phyloP scores from a whole-genome alignment of 768 basidiomycete species.

The Rhodotorula babjevae region DNA sequence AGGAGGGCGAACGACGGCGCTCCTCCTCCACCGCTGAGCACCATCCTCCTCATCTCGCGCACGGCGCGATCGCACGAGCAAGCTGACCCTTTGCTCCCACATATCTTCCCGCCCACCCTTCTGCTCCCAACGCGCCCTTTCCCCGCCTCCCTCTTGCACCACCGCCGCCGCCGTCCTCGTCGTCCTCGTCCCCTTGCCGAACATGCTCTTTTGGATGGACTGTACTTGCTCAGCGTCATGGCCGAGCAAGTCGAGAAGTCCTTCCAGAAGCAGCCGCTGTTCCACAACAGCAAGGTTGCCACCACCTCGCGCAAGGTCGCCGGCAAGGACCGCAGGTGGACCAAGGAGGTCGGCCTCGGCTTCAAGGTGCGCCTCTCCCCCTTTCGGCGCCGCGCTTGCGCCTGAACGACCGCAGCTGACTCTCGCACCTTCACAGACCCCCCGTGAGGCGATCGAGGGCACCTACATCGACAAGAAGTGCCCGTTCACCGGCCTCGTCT shows the following conservation, averaged over 20 bases:
- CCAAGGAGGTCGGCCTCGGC: slow-evolving; percentile 57
- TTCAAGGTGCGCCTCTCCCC: slow-evolving; percentile 34
- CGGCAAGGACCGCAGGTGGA: slow-evolving; percentile 96
- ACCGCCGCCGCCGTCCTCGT: no score
- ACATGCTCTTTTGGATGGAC: not conserved
- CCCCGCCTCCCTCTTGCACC: no score
- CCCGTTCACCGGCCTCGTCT: slow-evolving; percentile 93
- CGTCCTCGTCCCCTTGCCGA: not conserved
- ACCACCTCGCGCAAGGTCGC: slow-evolving; percentile 86
- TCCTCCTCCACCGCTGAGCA: not conserved
- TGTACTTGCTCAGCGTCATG: slow-evolving; percentile 42
- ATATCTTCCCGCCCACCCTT: no score
- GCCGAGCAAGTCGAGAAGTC: slow-evolving; percentile 83
- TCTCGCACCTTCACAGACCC: slow-evolving; percentile 73
- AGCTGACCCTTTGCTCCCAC: not conserved
- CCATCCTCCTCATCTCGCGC: not conserved
- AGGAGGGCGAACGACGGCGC: not conserved
- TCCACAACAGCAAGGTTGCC: slow-evolving; percentile 92
- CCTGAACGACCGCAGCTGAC: not conserved
- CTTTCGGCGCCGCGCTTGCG: not conserved
- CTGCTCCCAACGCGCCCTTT: not conserved
- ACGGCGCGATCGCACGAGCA: not conserved
- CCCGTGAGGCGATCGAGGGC: slow-evolving; percentile 87
- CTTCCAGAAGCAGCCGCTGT: slow-evolving; percentile 95
- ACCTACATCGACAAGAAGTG: slow-evolving; percentile 99